These are phyloP conservation scores for Talaromyces sp. DNA, from an alignment of 2,329 filamentous ascomycete genomes.

Conservation along the genomic window DNA sequence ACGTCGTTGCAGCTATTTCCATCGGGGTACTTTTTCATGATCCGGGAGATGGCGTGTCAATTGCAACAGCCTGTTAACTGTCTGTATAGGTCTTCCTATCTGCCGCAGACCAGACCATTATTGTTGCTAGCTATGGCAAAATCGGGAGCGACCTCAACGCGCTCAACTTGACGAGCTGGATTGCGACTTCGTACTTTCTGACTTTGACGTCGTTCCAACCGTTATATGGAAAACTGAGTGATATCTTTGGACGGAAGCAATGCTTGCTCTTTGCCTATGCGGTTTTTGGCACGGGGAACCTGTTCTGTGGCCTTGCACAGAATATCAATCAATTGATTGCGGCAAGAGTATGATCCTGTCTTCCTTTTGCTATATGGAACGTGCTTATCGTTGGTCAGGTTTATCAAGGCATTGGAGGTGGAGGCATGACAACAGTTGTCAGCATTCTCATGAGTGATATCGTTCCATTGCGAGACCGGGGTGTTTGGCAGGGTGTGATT, in stretches of 20 bases:
- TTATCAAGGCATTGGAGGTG: conserved; percentile 61
- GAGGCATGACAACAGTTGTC: conserved; percentile 66
- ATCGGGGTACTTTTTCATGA: conserved; percentile 46
- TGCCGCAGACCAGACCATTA: conserved; percentile 70
- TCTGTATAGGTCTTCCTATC: conserved; percentile 57
- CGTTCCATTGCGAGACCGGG: conserved; percentile 62
- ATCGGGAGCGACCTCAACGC: conserved; percentile 81
- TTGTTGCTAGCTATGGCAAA: conserved; percentile 73
- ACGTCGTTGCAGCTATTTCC: conserved; percentile 57
- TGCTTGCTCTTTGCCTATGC: conserved; percentile 60
- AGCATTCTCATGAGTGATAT: conserved; percentile 67
- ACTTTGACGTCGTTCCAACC: conserved; percentile 72
- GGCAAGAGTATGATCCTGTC: conserved; percentile 43
- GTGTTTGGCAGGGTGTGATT: conserved; percentile 68
- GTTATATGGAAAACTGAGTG: conserved; percentile 53
- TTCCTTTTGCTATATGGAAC: not conserved
- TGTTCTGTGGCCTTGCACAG: conserved; percentile 56
- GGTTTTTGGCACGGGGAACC: conserved; percentile 60
- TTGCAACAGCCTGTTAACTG: not conserved
- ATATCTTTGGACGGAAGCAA: conserved; percentile 52
- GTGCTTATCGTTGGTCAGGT: conserved; percentile 26
- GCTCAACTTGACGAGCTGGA: conserved; percentile 77
- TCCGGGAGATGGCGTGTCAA: not conserved
- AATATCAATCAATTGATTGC: conserved; percentile 62
- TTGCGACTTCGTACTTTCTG: conserved; percentile 65